These are phyloP conservation scores for Umbellularia californica DNA, from an alignment of 164 flowering plant genomes.

Conservation along the genomic window DNA sequence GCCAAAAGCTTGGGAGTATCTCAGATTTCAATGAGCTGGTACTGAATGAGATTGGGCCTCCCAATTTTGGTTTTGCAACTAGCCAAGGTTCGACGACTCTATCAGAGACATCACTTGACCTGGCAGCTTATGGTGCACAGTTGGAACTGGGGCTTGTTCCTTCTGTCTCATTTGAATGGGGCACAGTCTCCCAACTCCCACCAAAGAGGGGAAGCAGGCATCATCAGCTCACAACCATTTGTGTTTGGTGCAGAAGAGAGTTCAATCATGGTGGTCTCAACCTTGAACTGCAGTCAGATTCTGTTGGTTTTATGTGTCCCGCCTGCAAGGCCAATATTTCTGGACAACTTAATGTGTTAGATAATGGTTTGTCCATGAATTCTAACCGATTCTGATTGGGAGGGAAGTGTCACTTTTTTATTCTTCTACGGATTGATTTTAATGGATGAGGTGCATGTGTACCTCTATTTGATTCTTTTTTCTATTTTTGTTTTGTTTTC, in stretches of 20 bases:
- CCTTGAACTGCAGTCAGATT: slow-evolving; percentile 53
- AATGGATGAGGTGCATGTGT: too few species aligned
- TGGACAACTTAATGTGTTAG: slow-evolving; percentile 44
- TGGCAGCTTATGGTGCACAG: slow-evolving; percentile 30
- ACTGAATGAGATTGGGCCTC: slow-evolving; percentile 51
- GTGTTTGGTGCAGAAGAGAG: slow-evolving; percentile 80
- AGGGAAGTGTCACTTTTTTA: neutral
- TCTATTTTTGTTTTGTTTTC: too few species aligned
- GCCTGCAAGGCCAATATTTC: slow-evolving; percentile 70
- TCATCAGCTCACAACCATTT: slow-evolving; percentile 39
- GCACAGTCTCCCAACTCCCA: slow-evolving; percentile 18
- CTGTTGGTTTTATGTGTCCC: slow-evolving; percentile 87
- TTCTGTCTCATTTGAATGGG: slow-evolving; percentile 38
- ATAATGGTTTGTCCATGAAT: slow-evolving; percentile 24
- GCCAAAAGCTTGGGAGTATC: slow-evolving; percentile 34
- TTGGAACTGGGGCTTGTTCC: slow-evolving; percentile 31
- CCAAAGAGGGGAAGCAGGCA: slow-evolving; percentile 25
- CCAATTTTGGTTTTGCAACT: slow-evolving; percentile 27
- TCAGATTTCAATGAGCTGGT: slow-evolving; percentile 47
- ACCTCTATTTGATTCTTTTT: too few species aligned
- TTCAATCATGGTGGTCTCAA: slow-evolving; percentile 50
- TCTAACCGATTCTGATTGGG: slow-evolving; percentile 12
- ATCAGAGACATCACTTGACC: slow-evolving; percentile 30
- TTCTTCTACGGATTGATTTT: neutral
- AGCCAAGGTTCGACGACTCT: slow-evolving; percentile 32